A percentile compares a stretch with the other conserved stretches of the same genome.
These are phyloP conservation scores for Henckelia pumila DNA, from an alignment of 257 asterid genomes.

Conservation along the genomic window DNA sequence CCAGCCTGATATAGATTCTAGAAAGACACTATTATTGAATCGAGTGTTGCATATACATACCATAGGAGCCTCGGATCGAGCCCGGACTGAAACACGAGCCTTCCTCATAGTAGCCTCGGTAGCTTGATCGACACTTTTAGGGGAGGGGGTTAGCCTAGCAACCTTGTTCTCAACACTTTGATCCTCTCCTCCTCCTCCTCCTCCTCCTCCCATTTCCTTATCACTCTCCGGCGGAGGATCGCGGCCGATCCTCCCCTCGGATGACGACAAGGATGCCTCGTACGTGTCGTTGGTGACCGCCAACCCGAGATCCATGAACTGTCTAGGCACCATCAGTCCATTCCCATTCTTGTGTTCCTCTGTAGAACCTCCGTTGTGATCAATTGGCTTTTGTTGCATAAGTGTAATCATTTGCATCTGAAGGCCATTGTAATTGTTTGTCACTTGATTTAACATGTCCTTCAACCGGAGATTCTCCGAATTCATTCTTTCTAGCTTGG, in stretches of 20 bases:
- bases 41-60: conserved; percentile 31
- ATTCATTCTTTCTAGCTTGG: conserved; percentile 55
- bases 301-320: conserved; percentile 80
- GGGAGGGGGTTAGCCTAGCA: conserved; percentile 34
- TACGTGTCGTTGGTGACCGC: conserved; percentile 42
- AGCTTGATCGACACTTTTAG: conserved; percentile 66
- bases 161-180: conserved; percentile 50
- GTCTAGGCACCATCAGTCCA: conserved; percentile 57
- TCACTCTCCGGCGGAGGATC: conserved; percentile 37
- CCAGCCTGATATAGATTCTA: background rate
- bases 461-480: conserved; percentile 50
- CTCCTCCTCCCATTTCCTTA: conserved; percentile 34
- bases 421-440: conserved; percentile 41
- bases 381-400: conserved; percentile 46
- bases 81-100: conserved; percentile 95
- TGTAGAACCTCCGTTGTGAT: conserved; percentile 25
- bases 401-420: conserved; percentile 54
- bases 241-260: conserved; percentile 47
- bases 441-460: conserved; percentile 49
- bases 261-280: conserved; percentile 51
- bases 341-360: conserved; percentile 35
- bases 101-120: conserved; percentile 92
- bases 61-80: conserved; percentile 90
- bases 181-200: conserved; percentile 39
- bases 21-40: background rate